Conservation (phyloP, 1,284 basidiomycete species). For the Ganoderma multipileum region DNA sequence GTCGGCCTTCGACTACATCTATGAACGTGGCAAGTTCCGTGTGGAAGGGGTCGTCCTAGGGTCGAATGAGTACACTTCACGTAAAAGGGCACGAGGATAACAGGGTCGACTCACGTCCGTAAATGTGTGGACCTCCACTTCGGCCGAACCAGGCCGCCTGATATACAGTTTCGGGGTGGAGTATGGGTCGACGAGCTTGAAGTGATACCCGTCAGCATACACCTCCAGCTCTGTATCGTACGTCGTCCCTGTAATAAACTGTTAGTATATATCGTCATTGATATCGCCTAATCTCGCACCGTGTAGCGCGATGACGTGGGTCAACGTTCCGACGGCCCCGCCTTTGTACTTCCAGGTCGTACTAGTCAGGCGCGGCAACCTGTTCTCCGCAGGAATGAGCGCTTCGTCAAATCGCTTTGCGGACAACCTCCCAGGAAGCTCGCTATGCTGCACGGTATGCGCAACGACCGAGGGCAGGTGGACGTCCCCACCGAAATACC, state of each 20-base stretch:
- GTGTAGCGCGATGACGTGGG: constrained; percentile 60
- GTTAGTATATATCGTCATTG: background rate
- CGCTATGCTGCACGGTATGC: constrained; percentile 57
- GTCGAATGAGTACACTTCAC: background rate
- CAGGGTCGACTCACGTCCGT: constrained; percentile 10
- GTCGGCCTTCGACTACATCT: constrained; percentile 37
- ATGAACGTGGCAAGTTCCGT: constrained; percentile 47
- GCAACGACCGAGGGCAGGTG: constrained; percentile 50
- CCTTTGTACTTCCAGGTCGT: constrained; percentile 55
- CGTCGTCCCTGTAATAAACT: constrained; percentile 29
- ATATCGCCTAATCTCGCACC: constrained; percentile 41
- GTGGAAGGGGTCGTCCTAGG: constrained; percentile 46
- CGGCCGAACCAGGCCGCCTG: constrained; percentile 41
- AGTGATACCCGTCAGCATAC: constrained; percentile 55
- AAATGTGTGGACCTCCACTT: constrained; percentile 25
- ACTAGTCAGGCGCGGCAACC: constrained; percentile 43
- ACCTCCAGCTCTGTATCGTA: constrained; percentile 58
- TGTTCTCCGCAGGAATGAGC: constrained; percentile 44
- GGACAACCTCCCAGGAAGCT: constrained; percentile 58
- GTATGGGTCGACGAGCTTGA: constrained; percentile 46
- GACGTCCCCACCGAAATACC: constrained; percentile 74
- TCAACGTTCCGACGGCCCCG: constrained; percentile 59
- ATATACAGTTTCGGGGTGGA: constrained; percentile 43
- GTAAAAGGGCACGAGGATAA: background rate
- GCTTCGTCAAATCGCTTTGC: constrained; percentile 57